Conservation (phyloP, 345 rosid species). For the Citrus hindsii region DNA sequence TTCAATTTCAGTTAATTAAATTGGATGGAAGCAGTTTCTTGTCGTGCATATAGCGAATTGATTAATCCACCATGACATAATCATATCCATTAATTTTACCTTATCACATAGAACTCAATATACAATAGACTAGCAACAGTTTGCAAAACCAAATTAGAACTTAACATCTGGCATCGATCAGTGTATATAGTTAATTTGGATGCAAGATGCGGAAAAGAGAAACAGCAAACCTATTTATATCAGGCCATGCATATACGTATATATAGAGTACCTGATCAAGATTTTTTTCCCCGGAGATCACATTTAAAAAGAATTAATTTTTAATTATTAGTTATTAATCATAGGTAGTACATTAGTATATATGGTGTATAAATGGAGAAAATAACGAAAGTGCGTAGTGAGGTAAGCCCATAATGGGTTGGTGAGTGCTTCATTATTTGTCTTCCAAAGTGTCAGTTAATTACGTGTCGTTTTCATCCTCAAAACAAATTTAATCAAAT, state of each 20-base stretch:
- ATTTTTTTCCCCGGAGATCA: background rate
- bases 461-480: slow-evolving; percentile 1
- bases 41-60: too few species aligned
- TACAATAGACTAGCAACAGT: too few species aligned
- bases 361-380: background rate
- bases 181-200: too few species aligned
- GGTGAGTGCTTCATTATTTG: slow-evolving; percentile 7
- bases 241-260: too few species aligned
- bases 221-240: background rate
- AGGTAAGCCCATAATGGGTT: slow-evolving; percentile 4
- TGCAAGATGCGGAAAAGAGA: background rate
- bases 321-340: too few species aligned
- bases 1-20: too few species aligned
- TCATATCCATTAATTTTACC: background rate
- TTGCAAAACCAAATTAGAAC: background rate
- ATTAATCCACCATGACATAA: background rate
- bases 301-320: background rate
- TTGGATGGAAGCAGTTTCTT: too few species aligned
- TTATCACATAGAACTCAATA: background rate
- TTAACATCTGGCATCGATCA: background rate
- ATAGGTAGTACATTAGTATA: too few species aligned
- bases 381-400: slow-evolving; percentile 5
- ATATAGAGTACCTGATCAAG: background rate
- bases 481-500: background rate
- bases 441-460: slow-evolving; percentile 9